Percentiles rank a stretch among this genome's conserved stretches.
These are phyloP conservation scores for Bipolaris gigantea DNA, from an alignment of 2,329 filamentous ascomycete species.

Conservation along the genomic window DNA sequence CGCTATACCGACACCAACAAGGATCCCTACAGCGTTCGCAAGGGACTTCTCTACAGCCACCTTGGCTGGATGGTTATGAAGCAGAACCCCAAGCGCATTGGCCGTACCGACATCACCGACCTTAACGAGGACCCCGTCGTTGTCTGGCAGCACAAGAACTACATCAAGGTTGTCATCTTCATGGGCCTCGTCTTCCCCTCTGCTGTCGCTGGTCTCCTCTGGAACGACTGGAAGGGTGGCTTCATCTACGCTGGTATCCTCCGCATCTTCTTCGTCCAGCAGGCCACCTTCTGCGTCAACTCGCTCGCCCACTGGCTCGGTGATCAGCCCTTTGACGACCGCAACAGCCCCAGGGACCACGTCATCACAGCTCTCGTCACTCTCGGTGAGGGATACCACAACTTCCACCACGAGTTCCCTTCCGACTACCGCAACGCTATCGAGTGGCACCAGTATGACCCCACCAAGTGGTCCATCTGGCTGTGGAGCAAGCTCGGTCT, in stretches of 20 bases:
- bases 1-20: conserved; percentile 57
- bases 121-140: conserved; percentile 56
- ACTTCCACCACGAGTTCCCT: conserved; percentile 52
- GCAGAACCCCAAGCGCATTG: conserved; percentile 57
- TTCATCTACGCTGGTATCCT: conserved; percentile 57
- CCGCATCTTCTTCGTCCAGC: conserved; percentile 57
- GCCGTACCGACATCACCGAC: conserved; percentile 56
- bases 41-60: conserved; percentile 56
- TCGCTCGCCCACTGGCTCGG: conserved; percentile 58
- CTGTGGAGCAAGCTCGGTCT: conserved; percentile 49
- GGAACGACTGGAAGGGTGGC: conserved; percentile 55
- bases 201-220: conserved; percentile 52
- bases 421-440: conserved; percentile 51
- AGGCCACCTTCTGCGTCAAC: conserved; percentile 59
- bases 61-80: conserved; percentile 59
- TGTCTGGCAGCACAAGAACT: conserved; percentile 55
- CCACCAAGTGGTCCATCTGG: conserved; percentile 52
- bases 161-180: conserved; percentile 52
- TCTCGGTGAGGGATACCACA: conserved; percentile 51
- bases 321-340: conserved; percentile 50
- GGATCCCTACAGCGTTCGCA: conserved; percentile 57
- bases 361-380: conserved; percentile 49
- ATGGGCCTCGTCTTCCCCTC: conserved; percentile 55
- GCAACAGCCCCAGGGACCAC: conserved; percentile 49
- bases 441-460: conserved; percentile 48